Base-by-base conservation (phyloP, 2,329 filamentous ascomycete species). In the Claviceps digitariae region DNA sequence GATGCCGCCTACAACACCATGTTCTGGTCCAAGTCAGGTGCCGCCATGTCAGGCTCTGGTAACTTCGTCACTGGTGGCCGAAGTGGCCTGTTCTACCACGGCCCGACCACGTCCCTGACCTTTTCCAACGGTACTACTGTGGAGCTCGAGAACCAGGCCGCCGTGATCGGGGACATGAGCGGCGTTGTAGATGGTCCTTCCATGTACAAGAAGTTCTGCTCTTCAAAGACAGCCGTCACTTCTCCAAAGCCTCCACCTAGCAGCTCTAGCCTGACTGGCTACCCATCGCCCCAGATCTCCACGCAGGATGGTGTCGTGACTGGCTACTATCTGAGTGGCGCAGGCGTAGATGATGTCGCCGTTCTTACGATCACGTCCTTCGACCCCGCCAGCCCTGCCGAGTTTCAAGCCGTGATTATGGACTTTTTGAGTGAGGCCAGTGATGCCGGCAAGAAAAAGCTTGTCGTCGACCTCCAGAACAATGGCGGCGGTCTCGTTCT, bases 401-500 rank as follows among this genome's bases (percentile, higher is more conserved):
- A 69, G 52, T 73, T 71, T 55, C 65, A 72, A 47, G 56, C 61
- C 5, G 64, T 67, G 0, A 59, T 60, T 41, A 59, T 60, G 38
- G 59, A 67, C 25, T 69, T 70, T 54, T 65, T 72, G 48, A 62
- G 65, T 45, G 54, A 64, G n/a, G 67, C 66, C 10, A 57, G 64
- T 0, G 67, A 69, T 10, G 72, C 70, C 1, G 75, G 74, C 54
- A 82, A 81, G 66, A 80, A 72, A 47, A 80, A 79, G 63, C 72
- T 84, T 0, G 74, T 84, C 12, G 68, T 84, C 31, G 58, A 60
- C 47, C 52, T 59, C 31, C 58, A 60, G 44, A 54, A 34, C 48
- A 84, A 84, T 58, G 75, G 73, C 2, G 81, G 81, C 44, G 81
- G 81, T 25, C 73, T 72, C 15, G 76, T 83, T 46, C 62, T 81